Conservation (phyloP, 441 rosid genomes). For the Syzygium syzygioides region DNA sequence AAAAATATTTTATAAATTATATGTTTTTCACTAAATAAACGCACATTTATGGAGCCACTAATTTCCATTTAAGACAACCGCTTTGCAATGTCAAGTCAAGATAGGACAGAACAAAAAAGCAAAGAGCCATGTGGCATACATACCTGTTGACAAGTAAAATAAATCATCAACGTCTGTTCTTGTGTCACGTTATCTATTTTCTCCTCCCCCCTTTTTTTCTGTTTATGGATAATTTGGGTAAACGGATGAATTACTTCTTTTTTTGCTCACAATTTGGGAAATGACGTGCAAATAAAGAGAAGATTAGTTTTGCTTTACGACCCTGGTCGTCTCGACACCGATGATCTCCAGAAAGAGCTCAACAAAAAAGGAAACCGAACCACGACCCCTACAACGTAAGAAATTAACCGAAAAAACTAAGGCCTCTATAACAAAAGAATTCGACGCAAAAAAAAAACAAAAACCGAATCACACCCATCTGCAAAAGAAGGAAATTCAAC, state of each 20-base stretch:
- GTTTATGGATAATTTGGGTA: background rate
- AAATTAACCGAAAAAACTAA: background rate
- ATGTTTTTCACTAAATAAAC: accelerated
- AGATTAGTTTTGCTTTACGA: background rate
- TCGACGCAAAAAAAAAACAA: background rate
- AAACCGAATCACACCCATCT: background rate
- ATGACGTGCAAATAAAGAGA: background rate
- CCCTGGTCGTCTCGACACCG: background rate
- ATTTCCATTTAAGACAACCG: background rate
- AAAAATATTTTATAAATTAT: background rate
- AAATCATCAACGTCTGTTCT: background rate
- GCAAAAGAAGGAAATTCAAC: background rate
- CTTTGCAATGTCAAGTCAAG: background rate
- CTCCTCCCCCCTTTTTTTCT: background rate
- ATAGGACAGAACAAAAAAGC: background rate
- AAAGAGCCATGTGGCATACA: background rate
- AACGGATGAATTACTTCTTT: background rate
- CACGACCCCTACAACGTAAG: background rate
- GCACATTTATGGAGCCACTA: accelerated
- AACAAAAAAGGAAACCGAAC: background rate
- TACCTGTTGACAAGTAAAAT: background rate
- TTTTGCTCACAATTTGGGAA: background rate
- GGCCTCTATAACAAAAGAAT: background rate
- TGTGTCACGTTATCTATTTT: background rate
- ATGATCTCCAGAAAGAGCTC: background rate